These are phyloP conservation scores for Clitopilus passeckerianus DNA, from an alignment of 768 basidiomycete genomes.

Conservation along the genomic window DNA sequence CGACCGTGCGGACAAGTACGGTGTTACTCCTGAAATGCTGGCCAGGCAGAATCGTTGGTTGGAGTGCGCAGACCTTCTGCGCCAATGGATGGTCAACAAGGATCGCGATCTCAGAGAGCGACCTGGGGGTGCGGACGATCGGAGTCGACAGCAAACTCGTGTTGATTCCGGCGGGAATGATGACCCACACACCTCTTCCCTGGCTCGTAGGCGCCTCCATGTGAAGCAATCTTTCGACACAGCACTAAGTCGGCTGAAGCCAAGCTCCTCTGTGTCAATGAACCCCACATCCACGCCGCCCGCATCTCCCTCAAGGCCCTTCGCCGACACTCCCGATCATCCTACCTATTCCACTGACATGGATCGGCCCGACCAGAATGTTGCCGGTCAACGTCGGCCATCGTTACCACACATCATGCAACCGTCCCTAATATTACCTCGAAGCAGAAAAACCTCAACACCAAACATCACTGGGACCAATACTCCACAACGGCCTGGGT, in stretches of 20 bases:
- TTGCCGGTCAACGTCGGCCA: conserved; percentile 49
- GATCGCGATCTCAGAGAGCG: conserved; percentile 59
- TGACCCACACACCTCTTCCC: conserved; percentile 17
- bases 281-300: conserved; percentile 32
- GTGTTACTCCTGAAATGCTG: conserved; percentile 79
- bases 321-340: conserved; percentile 38
- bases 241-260: conserved; percentile 50
- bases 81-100: conserved; percentile 60
- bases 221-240: conserved; percentile 81
- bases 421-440: conserved; percentile 19
- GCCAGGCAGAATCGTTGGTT: conserved; percentile 78
- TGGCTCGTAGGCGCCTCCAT: conserved; percentile 48
- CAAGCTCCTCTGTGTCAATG: conserved; percentile 18
- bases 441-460: conserved; percentile 30
- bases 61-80: conserved; percentile 70
- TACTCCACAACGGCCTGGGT: conserved; percentile 55
- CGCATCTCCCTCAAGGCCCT: conserved; percentile 32
- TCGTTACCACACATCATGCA: conserved; percentile 58
- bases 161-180: conserved; percentile 10
- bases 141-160: conserved; percentile 19
- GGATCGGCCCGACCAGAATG: conserved; percentile 21
- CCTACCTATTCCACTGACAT: conserved; percentile 24
- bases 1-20: conserved; percentile 84
- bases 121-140: conserved; percentile 14
- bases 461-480: conserved; percentile 20